These are phyloP conservation scores for Vigna nakashimae DNA, from an alignment of 306 rosid species.

Conservation along the genomic window DNA sequence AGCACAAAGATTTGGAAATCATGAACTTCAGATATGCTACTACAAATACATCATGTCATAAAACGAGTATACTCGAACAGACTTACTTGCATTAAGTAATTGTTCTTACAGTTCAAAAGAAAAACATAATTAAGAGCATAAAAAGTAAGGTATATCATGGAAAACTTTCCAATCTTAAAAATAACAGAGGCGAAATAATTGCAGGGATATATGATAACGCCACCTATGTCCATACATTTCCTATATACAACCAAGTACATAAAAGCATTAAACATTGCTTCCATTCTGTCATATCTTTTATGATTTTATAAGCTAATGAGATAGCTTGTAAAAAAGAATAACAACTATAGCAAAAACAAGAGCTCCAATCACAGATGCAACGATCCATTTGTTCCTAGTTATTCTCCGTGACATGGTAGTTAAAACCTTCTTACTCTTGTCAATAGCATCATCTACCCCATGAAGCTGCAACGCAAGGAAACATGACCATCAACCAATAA, in stretches of 20 bases:
- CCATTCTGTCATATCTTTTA: slow-evolving; percentile 28
- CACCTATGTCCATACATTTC: slow-evolving; percentile 36
- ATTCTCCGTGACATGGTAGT: slow-evolving; percentile 81
- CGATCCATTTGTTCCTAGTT: slow-evolving; percentile 81
- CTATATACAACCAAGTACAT: slow-evolving; percentile 52
- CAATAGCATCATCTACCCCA: slow-evolving; percentile 83
- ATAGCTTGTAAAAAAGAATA: slow-evolving; percentile 70
- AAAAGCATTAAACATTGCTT: slow-evolving; percentile 30
- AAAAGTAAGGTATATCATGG: background rate
- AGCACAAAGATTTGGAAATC: slow-evolving; percentile 27
- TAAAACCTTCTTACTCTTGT: slow-evolving; percentile 83
- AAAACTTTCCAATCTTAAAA: slow-evolving; percentile 32
- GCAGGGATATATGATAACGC: slow-evolving; percentile 4
- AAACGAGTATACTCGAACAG: slow-evolving; percentile 8
- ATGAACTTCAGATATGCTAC: slow-evolving; percentile 1
- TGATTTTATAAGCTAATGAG: slow-evolving; percentile 42
- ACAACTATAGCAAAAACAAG: slow-evolving; percentile 67
- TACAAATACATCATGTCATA: slow-evolving; percentile 11
- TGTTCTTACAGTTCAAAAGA: slow-evolving; percentile 13
- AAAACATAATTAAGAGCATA: slow-evolving; percentile 22
- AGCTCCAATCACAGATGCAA: slow-evolving; percentile 74
- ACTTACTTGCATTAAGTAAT: slow-evolving; percentile 21
- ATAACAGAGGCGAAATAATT: slow-evolving; percentile 27
- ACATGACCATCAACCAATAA: slow-evolving; percentile 40
- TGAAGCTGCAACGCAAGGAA: slow-evolving; percentile 71